These are phyloP conservation scores for Salix brachista DNA, from an alignment of 345 rosid genomes.

Conservation along the genomic window DNA sequence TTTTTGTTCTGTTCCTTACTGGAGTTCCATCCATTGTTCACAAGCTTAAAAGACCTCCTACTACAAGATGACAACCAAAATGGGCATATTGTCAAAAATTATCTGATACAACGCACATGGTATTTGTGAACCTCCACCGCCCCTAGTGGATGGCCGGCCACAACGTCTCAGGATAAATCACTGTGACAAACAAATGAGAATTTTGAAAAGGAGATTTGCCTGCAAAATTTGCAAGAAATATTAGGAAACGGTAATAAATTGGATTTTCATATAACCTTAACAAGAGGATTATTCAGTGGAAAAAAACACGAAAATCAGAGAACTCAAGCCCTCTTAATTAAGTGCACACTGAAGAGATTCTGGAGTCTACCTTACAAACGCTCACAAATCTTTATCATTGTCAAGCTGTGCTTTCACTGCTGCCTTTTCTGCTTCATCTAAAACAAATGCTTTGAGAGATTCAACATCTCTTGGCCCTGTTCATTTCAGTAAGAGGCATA, in stretches of 20 bases:
- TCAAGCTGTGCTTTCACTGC: slow-evolving; percentile 64
- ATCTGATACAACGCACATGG: background rate
- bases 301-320: background rate
- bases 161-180: background rate
- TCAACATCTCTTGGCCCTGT: slow-evolving; percentile 71
- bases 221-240: background rate
- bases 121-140: background rate
- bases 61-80: no score
- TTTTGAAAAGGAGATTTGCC: background rate
- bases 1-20: no score
- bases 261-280: no score
- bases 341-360: background rate
- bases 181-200: background rate
- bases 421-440: slow-evolving; percentile 89
- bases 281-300: no score
- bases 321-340: background rate
- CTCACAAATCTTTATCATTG: slow-evolving; percentile 59
- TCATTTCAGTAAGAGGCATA: background rate
- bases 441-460: slow-evolving; percentile 62
- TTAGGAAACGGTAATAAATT: background rate
- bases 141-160: background rate
- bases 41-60: no score
- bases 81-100: background rate
- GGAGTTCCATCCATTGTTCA: no score
- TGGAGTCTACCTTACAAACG: slow-evolving; percentile 11